Conservation (phyloP, 1,139 yeast genomes). For the Williopsis jadinii region DNA sequence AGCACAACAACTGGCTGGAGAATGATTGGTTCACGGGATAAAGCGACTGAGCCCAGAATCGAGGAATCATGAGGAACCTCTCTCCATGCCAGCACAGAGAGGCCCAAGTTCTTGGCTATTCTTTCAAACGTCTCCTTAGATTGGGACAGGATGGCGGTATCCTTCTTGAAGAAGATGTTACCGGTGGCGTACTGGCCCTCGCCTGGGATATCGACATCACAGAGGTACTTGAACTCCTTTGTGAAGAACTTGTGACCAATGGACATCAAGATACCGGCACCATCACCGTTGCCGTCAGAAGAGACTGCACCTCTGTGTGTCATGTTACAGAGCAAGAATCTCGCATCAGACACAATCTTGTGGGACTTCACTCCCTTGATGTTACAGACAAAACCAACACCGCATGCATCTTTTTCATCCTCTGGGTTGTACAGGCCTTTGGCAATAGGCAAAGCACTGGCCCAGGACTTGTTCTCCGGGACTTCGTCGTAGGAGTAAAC, state of each 20-base stretch:
- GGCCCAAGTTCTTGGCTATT: slow-evolving; percentile 69
- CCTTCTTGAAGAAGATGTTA: slow-evolving; percentile 83
- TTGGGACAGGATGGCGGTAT: slow-evolving; percentile 49
- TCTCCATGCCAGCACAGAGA: slow-evolving; percentile 91
- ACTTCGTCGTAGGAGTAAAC: slow-evolving; percentile 63
- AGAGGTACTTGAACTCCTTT: slow-evolving; percentile 70
- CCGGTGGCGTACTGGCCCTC: slow-evolving; percentile 93
- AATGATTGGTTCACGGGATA: slow-evolving; percentile 86
- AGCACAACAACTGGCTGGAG: slow-evolving; percentile 84
- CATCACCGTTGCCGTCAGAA: slow-evolving; percentile 97
- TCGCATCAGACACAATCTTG: slow-evolving; percentile 89
- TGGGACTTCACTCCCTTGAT: slow-evolving; percentile 85
- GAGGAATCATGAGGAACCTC: slow-evolving; percentile 92
- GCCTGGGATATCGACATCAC: slow-evolving; percentile 57
- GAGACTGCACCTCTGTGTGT: slow-evolving; percentile 98
- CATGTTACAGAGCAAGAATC: slow-evolving; percentile 87
- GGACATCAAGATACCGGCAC: slow-evolving; percentile 94
- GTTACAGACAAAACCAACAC: slow-evolving; percentile 96
- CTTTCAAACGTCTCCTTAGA: slow-evolving; percentile 73
- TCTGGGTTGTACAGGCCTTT: slow-evolving; percentile 94
- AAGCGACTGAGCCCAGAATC: slow-evolving; percentile 89
- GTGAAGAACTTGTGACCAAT: slow-evolving; percentile 83
- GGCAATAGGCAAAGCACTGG: slow-evolving; percentile 75
- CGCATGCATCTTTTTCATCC: slow-evolving; percentile 94
- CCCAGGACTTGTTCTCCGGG: slow-evolving; percentile 82